phyloP scores from a whole-genome alignment of 2,329 filamentous ascomycete species.

The Exophiala alcalophila region DNA sequence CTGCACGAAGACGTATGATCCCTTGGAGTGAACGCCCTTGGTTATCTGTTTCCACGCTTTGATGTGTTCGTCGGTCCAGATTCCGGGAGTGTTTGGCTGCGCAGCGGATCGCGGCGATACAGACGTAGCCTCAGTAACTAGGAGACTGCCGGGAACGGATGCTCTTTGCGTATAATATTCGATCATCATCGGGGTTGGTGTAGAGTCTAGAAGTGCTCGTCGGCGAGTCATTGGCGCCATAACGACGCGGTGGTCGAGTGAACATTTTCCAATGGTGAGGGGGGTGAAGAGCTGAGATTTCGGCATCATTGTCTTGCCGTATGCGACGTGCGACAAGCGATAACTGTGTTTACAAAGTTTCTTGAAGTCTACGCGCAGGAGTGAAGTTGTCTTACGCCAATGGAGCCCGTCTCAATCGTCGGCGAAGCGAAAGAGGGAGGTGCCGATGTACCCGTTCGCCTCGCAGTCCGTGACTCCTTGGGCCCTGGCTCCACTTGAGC shows the following conservation, averaged over 20 bases:
- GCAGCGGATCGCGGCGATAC: constrained; percentile 7
- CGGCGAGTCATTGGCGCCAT: constrained; percentile 55
- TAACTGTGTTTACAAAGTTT: too few species aligned
- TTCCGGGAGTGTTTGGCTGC: constrained; percentile 4
- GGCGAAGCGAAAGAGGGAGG: too few species aligned
- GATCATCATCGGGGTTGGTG: constrained; percentile 35
- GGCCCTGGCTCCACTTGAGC: too few species aligned
- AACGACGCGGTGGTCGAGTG: constrained; percentile 52
- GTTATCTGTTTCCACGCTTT: constrained; percentile 51
- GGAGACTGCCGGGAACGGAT: constrained; percentile 35
- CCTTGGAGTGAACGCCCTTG: constrained; percentile 51
- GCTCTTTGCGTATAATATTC: constrained; percentile 43
- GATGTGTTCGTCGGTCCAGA: constrained; percentile 38
- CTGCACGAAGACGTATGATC: constrained; percentile 45
- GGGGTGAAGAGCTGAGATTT: constrained; percentile 43
- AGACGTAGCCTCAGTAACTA: constrained; percentile 32
- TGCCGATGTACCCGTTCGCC: too few species aligned
- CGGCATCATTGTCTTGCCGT: too few species aligned
- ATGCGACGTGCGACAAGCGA: too few species aligned
- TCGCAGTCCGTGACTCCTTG: too few species aligned
- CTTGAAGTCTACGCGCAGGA: too few species aligned
- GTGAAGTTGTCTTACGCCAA: too few species aligned
- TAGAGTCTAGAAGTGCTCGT: constrained; percentile 43
- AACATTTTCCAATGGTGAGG: constrained; percentile 43
- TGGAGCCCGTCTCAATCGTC: too few species aligned